Base-by-base conservation (phyloP, 169 alveolate genomes). In the Plasmodium berghei region DNA sequence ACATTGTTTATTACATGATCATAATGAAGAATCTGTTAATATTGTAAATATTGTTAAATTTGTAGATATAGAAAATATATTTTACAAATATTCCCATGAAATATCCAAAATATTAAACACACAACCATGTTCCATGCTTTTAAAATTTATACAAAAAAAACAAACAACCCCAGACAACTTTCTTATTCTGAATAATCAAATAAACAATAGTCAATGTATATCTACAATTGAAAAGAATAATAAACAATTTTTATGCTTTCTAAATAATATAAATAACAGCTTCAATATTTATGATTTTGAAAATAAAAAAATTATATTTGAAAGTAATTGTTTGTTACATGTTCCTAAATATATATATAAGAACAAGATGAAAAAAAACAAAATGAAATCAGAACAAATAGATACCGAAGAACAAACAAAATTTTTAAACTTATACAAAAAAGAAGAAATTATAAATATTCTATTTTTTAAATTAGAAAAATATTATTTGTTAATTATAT, bases 271-370 rank as follows among this genome's bases (percentile, higher is more conserved):
- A 28, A 42, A 64, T 58, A 64, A 56, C 22, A 24, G 59, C 6
- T 55, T 77, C 9, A 34, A 22, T 42, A 77, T 77, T 63, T 64
- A 63, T 45, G 48, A 77, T 69, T 24, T 77, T 1, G 62, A 18
- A 46, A 62, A 16, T 28, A 58, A 12, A 24, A 22, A 70, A 24
- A 34, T 40, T 0, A 18, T 77, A 8, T 77, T 77, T 77, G 24
- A 28, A 48, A 77, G 89, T 5, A 77, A 77, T 42, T 2, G 5
- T 20, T 5, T 77, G 5, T 28, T 77, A 16, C 24, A 26, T 1
- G 89, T 77, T 1, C 89, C 89, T 8, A 77, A 77, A 46, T 77
- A 63, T 52, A 18, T 77, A 1, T 77, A 77, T 46, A 63, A 77
- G 9, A 20, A 14, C 1, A 52, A 42, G 59, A 12, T n/a, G 1